These are phyloP conservation scores for Ruellia speciosa DNA, from an alignment of 305 asterid species.

Conservation along the genomic window DNA sequence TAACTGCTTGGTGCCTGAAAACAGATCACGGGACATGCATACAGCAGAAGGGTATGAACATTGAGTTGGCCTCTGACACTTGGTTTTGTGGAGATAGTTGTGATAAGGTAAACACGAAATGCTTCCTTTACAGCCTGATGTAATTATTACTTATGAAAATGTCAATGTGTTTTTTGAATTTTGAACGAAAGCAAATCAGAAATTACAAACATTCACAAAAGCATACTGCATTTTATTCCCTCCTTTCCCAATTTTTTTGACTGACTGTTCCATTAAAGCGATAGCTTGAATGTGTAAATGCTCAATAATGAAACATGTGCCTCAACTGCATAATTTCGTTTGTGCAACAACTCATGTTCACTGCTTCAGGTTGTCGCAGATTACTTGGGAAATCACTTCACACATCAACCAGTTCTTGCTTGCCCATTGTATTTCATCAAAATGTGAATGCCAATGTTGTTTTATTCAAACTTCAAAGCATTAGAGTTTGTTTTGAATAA, in stretches of 20 bases:
- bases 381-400: not conserved
- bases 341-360: too few species aligned
- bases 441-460: too few species aligned
- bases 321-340: too few species aligned
- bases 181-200: not conserved
- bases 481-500: too few species aligned
- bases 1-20: conserved; percentile 26
- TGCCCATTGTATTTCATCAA: not conserved
- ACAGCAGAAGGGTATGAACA: conserved; percentile 33
- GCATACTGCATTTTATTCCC: not conserved
- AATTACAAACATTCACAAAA: not conserved
- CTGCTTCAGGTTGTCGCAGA: not conserved
- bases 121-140: not conserved
- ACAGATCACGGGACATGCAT: conserved; percentile 82
- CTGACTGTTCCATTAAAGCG: not conserved
- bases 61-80: conserved; percentile 39
- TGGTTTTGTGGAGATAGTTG: conserved; percentile 89
- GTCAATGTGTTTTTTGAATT: not conserved
- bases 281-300: not conserved
- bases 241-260: not conserved
- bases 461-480: too few species aligned
- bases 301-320: not conserved
- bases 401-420: not conserved
- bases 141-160: not conserved
- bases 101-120: conserved; percentile 47